phyloP scores from a whole-genome alignment of 2,329 filamentous ascomycete genomes.

The Fusarium newnesense region DNA sequence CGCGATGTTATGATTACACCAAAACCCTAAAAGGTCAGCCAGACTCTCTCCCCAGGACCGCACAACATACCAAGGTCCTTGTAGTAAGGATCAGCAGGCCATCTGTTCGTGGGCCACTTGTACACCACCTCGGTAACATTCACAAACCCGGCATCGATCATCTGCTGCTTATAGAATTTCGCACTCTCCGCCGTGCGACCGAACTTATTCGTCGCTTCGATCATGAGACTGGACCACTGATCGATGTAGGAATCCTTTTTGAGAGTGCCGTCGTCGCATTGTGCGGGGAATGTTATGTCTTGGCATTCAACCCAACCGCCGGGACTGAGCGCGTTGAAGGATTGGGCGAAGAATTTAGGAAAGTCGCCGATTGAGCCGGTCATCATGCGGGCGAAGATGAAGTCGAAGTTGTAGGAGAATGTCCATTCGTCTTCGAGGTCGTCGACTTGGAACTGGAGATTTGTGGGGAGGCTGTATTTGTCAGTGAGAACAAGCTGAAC shows the following conservation, averaged over 20 bases:
- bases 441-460: slow-evolving; percentile 60
- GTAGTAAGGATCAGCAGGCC: slow-evolving; percentile 61
- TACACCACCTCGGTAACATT: slow-evolving; percentile 60
- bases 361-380: slow-evolving; percentile 50
- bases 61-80: slow-evolving; percentile 59
- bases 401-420: slow-evolving; percentile 53
- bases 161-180: slow-evolving; percentile 47
- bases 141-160: slow-evolving; percentile 63
- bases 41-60: accelerated
- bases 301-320: slow-evolving; percentile 58
- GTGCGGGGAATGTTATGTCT: slow-evolving; percentile 53
- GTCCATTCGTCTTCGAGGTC: slow-evolving; percentile 56
- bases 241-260: slow-evolving; percentile 42
- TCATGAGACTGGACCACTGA: slow-evolving; percentile 44
- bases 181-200: slow-evolving; percentile 47
- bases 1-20: slow-evolving; percentile 48
- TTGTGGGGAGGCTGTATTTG: slow-evolving; percentile 55
- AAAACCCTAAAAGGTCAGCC: slow-evolving; percentile 48
- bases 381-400: slow-evolving; percentile 54
- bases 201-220: slow-evolving; percentile 46
- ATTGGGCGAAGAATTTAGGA: slow-evolving; percentile 51
- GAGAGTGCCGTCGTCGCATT: slow-evolving; percentile 56
- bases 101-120: slow-evolving; percentile 62
- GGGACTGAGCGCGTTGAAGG: slow-evolving; percentile 52
- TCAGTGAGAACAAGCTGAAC: not conserved